Conservation (phyloP, 108 stramenopile genomes). For the Nitzschia sp. region DNA sequence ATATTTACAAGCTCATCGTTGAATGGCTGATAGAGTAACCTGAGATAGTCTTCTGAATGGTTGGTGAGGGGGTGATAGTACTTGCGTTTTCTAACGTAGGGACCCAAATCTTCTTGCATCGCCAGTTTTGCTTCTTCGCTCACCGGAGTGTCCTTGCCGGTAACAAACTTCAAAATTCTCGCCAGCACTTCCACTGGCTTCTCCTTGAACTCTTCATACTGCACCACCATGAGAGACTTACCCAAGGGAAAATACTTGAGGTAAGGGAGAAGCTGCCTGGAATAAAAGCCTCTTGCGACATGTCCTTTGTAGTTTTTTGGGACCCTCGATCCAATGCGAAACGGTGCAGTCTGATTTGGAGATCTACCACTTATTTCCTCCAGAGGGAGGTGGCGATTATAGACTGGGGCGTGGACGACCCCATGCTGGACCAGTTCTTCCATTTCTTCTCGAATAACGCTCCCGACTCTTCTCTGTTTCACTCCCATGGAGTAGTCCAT, state of each 20-base stretch:
- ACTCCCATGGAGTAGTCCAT: slow-evolving; percentile 46
- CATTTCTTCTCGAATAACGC: not conserved
- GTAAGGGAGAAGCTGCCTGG: slow-evolving; percentile 12
- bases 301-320: not conserved
- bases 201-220: slow-evolving; percentile 17
- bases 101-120: not conserved
- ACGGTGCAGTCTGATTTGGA: not conserved
- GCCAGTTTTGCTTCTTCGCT: not conserved
- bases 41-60: not conserved
- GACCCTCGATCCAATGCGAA: not conserved
- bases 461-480: not conserved
- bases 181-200: not conserved
- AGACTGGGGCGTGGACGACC: not conserved
- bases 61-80: not conserved
- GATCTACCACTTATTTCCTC: not conserved
- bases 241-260: slow-evolving; percentile 15
- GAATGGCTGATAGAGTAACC: not conserved
- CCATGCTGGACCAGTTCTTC: not conserved
- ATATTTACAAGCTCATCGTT: not conserved
- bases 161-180: not conserved
- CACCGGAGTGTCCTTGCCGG: not conserved
- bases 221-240: slow-evolving; percentile 3
- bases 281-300: slow-evolving; percentile 24
- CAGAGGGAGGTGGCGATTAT: not conserved
- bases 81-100: not conserved